phyloP scores from a whole-genome alignment of 495 filamentous ascomycete genomes.

The Aspergillus affinis region DNA sequence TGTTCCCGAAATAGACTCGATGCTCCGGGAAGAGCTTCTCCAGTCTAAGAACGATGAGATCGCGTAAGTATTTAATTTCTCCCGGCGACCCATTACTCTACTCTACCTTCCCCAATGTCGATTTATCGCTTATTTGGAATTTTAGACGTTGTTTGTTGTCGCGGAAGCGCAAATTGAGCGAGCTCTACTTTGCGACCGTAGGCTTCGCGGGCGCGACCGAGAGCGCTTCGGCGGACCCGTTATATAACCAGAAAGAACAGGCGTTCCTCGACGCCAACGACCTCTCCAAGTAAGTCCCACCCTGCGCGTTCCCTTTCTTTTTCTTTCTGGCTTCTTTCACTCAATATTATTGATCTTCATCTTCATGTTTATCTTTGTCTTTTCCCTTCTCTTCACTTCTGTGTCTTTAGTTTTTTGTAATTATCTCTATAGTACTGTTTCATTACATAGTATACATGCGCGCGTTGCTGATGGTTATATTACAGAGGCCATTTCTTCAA shows the following conservation, averaged over 20 bases:
- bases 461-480: slow-evolving; percentile 27
- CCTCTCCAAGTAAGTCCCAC: slow-evolving; percentile 68
- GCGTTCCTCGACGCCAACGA: slow-evolving; percentile 73
- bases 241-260: slow-evolving; percentile 50
- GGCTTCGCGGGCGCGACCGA: slow-evolving; percentile 51
- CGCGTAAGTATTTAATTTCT: slow-evolving; percentile 53
- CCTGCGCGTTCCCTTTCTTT: slow-evolving; percentile 3
- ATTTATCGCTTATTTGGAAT: slow-evolving; percentile 36
- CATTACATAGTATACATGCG: slow-evolving; percentile 19
- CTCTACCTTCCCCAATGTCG: slow-evolving; percentile 12
- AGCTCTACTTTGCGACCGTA: slow-evolving; percentile 66
- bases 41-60: slow-evolving; percentile 62
- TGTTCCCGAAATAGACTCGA: slow-evolving; percentile 52
- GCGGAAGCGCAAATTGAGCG: slow-evolving; percentile 80
- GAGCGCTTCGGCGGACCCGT: slow-evolving; percentile 52
- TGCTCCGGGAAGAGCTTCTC: slow-evolving; percentile 57
- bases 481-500: slow-evolving; percentile 70
- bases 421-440: slow-evolving; percentile 8
- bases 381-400: slow-evolving; percentile 20
- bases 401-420: slow-evolving; percentile 18
- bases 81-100: slow-evolving; percentile 17
- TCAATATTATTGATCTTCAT: too few relatives aligned
- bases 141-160: slow-evolving; percentile 71
- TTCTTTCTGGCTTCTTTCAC: slow-evolving; percentile 22
- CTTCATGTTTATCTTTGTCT: too few relatives aligned